Evolutionary conservation across 2,329 filamentous ascomycete genomes (phyloP), one percentile per base, ranked within the genome.

Genomic region (Incumbomyces lentus): DNA sequence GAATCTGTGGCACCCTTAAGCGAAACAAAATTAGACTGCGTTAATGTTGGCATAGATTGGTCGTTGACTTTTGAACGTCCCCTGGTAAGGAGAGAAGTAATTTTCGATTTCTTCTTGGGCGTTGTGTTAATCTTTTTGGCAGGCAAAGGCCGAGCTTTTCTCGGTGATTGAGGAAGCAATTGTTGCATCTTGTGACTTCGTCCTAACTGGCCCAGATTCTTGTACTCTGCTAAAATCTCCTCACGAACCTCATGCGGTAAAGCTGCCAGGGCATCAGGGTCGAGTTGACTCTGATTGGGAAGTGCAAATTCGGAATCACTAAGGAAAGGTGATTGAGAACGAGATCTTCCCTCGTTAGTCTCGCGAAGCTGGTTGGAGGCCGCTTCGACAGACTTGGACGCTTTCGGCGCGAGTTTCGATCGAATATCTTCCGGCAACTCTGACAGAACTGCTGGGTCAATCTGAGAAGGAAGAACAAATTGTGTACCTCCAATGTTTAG

Each of bases 401-500:
- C 70, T 58, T 83, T 81, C 7, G 74, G 75, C 51, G 84, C 72
- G 8, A 96, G 73, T 59, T 78, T 86, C 29, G 78, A 80, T 49
- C 86, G 77, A 52, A 96, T 95, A 60, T 94, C 86, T 29, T 72
- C 73, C 0, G 90, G 90, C 2, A 98, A 72, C 58, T 93, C 88
- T 1, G 84, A 84, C 2, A 96, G 66, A 0, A 95, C 82, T n/a
- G 74, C 71, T 0, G 83, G 81, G 60, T 98, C 92, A 2, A 85
- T 76, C 55, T 95, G 86, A 0, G 65, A 64, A 14, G 92, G 92
- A 55, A 98, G 72, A 39, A 96, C 78, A 58, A 98, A 98, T 58
- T 98, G 92, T 0, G 90, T 95, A 1, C 90, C 87, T 2, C 79
- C 72, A 2, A 86, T 76, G 58, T 95, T 94, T 17, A 95, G 68